phyloP scores from a whole-genome alignment of 176 grass and related monocot species.

The Carex myosuroides region DNA sequence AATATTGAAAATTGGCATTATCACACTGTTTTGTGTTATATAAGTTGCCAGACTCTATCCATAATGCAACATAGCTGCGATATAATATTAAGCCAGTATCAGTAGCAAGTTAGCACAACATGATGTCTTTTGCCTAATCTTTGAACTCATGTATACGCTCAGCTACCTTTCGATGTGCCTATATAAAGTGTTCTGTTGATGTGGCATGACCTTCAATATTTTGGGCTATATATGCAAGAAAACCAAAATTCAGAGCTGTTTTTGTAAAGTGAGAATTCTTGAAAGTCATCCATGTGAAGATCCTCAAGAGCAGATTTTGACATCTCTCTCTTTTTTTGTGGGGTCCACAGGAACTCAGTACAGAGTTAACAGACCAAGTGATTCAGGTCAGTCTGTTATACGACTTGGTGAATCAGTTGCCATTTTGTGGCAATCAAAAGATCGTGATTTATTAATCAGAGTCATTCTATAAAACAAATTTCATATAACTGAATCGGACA shows the following conservation, averaged over 20 bases:
- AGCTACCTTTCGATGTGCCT: not conserved
- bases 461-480: conserved; percentile 8
- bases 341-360: conserved; percentile 23
- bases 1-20: not conserved
- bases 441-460: conserved; percentile 7
- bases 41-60: not conserved
- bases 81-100: not conserved
- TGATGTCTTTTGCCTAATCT: not conserved
- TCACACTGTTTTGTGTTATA: not conserved
- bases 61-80: not conserved
- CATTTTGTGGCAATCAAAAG: conserved; percentile 2
- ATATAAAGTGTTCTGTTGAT: not conserved
- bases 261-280: not conserved
- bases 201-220: not conserved
- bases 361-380: not conserved
- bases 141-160: not conserved
- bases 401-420: not conserved
- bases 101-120: not conserved
- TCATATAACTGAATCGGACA: not conserved
- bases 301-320: not conserved
- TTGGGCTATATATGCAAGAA: conserved; percentile 9
- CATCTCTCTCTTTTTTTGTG: conserved; percentile 8
- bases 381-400: conserved; percentile 16
- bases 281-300: not conserved
- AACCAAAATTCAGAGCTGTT: not conserved